A percentile compares a stretch with the other conserved stretches of the same genome.
phyloP scores from a whole-genome alignment of 2,329 filamentous ascomycete genomes.

The Fusarium fujikuroi region DNA sequence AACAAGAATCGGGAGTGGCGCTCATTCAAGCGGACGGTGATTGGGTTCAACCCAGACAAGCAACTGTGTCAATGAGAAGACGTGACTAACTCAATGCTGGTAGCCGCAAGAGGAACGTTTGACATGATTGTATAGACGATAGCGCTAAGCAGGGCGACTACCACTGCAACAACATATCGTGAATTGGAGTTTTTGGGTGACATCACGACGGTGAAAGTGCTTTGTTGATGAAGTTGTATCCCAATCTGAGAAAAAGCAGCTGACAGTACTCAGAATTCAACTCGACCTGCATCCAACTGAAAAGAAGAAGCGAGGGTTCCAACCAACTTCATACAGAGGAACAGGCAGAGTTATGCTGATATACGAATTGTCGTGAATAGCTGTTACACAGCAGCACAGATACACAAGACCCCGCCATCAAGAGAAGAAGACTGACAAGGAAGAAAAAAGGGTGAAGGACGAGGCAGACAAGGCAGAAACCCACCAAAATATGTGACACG shows the following conservation, averaged over 20 bases:
- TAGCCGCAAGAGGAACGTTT: not conserved
- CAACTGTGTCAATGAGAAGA: not conserved
- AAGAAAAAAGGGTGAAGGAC: constrained; percentile 2
- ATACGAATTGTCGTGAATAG: constrained; percentile 21
- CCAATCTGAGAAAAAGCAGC: not conserved
- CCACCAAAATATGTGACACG: constrained; percentile 8
- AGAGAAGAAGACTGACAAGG: not conserved
- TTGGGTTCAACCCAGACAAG: not conserved
- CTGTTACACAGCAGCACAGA: constrained; percentile 23
- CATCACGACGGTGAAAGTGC: constrained; percentile 19
- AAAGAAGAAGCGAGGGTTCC: not conserved
- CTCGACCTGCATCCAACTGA: not conserved
- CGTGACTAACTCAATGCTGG: constrained; percentile 26
- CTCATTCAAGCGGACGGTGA: not conserved
- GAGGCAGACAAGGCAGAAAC: constrained; percentile 36
- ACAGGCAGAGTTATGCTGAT: constrained; percentile 8
- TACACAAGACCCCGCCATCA: constrained; percentile 29
- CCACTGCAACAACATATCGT: constrained; percentile 31
- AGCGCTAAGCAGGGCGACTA: constrained; percentile 40
- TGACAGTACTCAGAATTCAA: constrained; percentile 1
- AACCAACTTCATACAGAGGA: not conserved
- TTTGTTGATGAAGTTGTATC: constrained; percentile 2
- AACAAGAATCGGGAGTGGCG: not conserved
- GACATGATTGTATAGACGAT: constrained; percentile 15
- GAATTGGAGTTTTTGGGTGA: constrained; percentile 8